Percentiles rank a stretch among this genome's conserved stretches.
Conservation (phyloP, 306 rosid genomes). For the Mucuna pruriens region DNA sequence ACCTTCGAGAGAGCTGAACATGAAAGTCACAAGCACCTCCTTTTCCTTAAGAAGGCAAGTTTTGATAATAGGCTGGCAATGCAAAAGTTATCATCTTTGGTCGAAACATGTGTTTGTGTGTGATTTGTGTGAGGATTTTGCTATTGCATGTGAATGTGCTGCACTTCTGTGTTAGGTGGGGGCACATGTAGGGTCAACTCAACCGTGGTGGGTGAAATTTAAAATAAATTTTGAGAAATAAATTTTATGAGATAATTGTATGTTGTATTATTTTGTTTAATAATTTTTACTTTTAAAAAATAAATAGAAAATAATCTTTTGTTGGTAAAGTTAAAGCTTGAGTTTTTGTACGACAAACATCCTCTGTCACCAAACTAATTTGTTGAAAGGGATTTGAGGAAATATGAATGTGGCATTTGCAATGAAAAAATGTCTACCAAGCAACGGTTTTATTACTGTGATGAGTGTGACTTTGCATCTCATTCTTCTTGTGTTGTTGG, state of each 20-base stretch:
- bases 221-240: no score
- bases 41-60: not conserved
- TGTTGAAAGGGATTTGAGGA: conserved; percentile 12
- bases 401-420: conserved; percentile 31
- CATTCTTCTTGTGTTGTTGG: not conserved
- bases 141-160: conserved; percentile 33
- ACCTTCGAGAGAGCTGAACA: conserved; percentile 13
- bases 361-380: conserved; percentile 3
- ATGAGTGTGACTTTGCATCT: conserved; percentile 11
- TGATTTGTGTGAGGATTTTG: conserved; percentile 36
- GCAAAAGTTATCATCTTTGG: not conserved
- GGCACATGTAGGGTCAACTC: no score
- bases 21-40: not conserved
- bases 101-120: conserved; percentile 27
- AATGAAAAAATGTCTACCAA: not conserved
- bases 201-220: no score
- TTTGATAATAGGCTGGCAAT: conserved; percentile 1
- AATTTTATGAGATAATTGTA: no score
- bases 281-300: no score
- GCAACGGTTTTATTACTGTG: conserved; percentile 34
- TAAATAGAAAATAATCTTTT: no score
- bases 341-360: conserved; percentile 36
- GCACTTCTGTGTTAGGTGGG: conserved; percentile 7
- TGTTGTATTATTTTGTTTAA: no score
- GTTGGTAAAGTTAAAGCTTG: no score